Evolutionary conservation across 768 basidiomycete genomes (phyloP), one percentile per base, ranked within the genome.

Genomic region (Xerocomellus dryophilus): DNA sequence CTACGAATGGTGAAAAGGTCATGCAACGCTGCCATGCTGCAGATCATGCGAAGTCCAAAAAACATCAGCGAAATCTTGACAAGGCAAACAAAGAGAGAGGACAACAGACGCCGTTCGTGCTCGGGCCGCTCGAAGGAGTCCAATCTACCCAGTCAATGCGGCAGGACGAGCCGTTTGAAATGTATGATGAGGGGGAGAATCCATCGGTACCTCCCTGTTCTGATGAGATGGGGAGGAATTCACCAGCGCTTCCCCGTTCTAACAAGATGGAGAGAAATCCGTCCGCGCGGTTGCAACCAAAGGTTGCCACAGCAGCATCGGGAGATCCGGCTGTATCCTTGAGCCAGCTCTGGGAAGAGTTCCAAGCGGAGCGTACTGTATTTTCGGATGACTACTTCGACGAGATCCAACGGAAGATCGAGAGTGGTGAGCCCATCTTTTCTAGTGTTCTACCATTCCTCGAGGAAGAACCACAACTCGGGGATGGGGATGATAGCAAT

Each of bases 401-500:
- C 3, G 47, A 49, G 43, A 53, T 59, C 2, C 50, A 57, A 5
- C 18, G 7, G 10, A 50, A 7, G 15, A 41, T 56, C 0, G 31
- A 51, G 9, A 32, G 29, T 0, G 56, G 52, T 3, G 35, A 60
- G 50, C 32, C 25, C 0, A 6, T 58, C 1, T 54, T 58, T 21
- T 35, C 50, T 2, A 20, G 23, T 21, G 14, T 53, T 1, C 27
- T 62, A 0, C 56, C 43, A 35, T 47, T 47, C 2, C 53, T 47
- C 12, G 29, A 54, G 14, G 53, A 61, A 17, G 61, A 62, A 42
- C 21, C 51, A 5, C 36, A 35, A 21, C n/a, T 50, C 20, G 53
- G 56, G 15, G 40, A 35, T 11, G 53, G 56, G 15, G 50, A 45
- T 17, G 46, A 43, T 17, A 2, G 23, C 6, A 32, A 25, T 4